Evolutionary conservation across 352 stramenopile genomes (phyloP), one percentile per base, ranked within the genome.

Genomic region (Phytophthora ramorum): DNA sequence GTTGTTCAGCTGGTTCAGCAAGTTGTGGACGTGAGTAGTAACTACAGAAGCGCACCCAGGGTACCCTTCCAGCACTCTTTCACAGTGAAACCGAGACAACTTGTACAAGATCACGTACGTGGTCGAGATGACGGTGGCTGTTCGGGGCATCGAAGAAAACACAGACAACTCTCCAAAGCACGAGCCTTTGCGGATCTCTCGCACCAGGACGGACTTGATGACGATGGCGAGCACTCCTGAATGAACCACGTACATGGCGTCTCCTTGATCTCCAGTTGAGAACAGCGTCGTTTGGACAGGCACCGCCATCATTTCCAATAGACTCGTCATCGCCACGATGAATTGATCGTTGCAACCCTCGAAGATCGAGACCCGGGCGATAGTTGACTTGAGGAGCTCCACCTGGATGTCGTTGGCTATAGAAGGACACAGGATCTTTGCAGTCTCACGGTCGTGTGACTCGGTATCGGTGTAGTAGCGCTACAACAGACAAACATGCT

Each of bases 201-300:
- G 86, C 1, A 94, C 77, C 10, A 77, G 91, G 1, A 81, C 69
- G 0, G 74, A 71, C 3, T 78, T 79, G 37, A 92, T 73, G 37
- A 90, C 67, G 2, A 92, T 73, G 22, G 81, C 78, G 0, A 92
- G 71, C 0, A 94, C 86, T 0, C 84, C 86, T 0, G 86, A 87
- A 28, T 92, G 74, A n/a, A 94, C 71, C 45, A 94, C 88, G 48
- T 88, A 94, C 86, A 94, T 89, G 7, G 82, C 81, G 34, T 92
- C 83, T 3, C 85, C 85, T 7, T 64, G 46, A 9, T 91, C 85
- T 2, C 83, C 85, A 4, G 43, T 67, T 38, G 78, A 64, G 26
- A 92, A 94, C 0, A 94, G 61, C 0, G 69, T 78, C 0, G 60
- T 84, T 35, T 92, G 81, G 0, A 84, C 81, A 13, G 86, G 81